Evolutionary conservation across 2,329 filamentous ascomycete genomes (phyloP), one percentile per base, ranked within the genome.

Genomic region (Stagonosporopsis chrysanthemi): DNA sequence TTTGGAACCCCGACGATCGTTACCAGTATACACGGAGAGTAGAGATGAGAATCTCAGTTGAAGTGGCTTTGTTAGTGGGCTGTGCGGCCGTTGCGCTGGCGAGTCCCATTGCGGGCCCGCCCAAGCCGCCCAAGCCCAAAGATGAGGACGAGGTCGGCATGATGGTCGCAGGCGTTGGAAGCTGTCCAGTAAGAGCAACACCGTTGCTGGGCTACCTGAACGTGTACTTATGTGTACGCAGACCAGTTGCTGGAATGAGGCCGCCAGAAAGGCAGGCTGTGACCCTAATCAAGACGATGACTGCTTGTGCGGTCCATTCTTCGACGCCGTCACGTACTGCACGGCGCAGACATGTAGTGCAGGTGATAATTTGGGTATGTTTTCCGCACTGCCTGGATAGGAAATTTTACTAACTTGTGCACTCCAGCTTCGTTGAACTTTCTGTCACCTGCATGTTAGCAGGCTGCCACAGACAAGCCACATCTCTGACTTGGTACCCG

Each of bases 191-290:
- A 67, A 28, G 66, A 54, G 14, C 12, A 28, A 24, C 28, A 42
- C 43, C 14, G 15, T n/a, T 38, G 15, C 24, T 44, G 19, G 26
- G 26, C 28, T 23, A 4, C 2, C 1, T 19, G 6, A 29, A 9
- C 17, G 17, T 11, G 24, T 15, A 17, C 61, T 68, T 28, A 64
- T 44, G 2, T 52, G 35, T 6, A 11, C 24, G 28, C 41, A 75
- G 73, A 60, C 59, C 50, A 63, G 71, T 29, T 75, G 73, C 55
- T 75, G 72, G 72, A 73, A 75, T 38, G 67, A 73, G 56, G 66
- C 65, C 4, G 72, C 67, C 19, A 65, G 49, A 28, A 44, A 59
- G 33, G 69, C 67, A 26, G 54, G 49, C 3, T 75, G 73, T 51
- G 70, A 75, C 44, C 73, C 73, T 4, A 71, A 73, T 23, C 41